Evolutionary conservation across 2,329 filamentous ascomycete species (phyloP).

Genomic region (Aspergillus piperis): DNA sequence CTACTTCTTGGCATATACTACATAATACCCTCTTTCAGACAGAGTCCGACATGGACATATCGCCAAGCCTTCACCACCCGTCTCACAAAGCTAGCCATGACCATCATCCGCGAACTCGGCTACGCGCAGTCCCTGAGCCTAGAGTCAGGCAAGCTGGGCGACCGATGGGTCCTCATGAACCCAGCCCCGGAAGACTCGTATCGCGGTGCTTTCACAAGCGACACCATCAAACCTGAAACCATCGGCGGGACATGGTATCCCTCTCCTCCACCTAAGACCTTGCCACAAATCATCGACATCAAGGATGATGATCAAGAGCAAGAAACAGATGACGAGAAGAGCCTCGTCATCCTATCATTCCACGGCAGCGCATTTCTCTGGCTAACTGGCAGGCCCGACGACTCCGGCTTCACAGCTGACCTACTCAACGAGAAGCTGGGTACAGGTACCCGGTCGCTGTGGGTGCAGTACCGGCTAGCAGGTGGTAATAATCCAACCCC

Average conservation of each 20-base stretch:
- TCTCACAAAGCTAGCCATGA: neutral
- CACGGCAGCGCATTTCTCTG: slow-evolving; percentile 1
- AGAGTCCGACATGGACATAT: neutral
- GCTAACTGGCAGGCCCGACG: slow-evolving; percentile 2
- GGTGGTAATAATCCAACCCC: slow-evolving; percentile 4
- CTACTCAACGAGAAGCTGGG: neutral
- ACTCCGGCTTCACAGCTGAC: neutral
- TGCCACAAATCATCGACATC: neutral
- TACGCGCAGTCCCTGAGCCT: slow-evolving; percentile 2
- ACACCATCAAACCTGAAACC: neutral
- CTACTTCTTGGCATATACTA: neutral
- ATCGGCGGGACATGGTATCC: slow-evolving; percentile 7
- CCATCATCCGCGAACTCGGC: neutral
- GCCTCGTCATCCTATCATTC: neutral
- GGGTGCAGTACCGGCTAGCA: slow-evolving; percentile 2
- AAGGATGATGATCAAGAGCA: neutral
- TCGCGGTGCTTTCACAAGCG: neutral
- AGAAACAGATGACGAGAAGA: neutral
- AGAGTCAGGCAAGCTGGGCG: neutral
- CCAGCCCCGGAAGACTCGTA: neutral
- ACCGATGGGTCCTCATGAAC: neutral
- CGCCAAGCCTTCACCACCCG: neutral
- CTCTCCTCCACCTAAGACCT: neutral
- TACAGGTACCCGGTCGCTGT: neutral
- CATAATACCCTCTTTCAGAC: neutral